A percentile compares a stretch with the other conserved stretches of the same genome.
Evolutionary conservation across 192 early-diverging fungal species (phyloP).

Genomic region (Coemansia nantahalensis): DNA sequence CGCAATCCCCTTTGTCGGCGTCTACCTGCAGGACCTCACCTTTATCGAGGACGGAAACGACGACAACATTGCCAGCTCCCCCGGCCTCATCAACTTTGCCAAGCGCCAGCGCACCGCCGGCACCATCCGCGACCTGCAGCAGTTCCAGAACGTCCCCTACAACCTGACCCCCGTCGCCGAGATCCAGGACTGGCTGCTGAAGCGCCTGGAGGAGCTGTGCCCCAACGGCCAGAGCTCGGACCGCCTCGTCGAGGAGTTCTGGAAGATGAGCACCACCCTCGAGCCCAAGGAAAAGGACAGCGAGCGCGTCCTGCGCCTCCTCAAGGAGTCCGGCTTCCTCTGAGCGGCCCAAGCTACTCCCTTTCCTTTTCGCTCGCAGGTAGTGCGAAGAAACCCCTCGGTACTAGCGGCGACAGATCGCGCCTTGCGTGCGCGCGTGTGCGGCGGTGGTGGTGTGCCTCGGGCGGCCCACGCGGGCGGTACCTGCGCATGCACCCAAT

Average conservation of each 20-base stretch:
- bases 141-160: slow-evolving; percentile 84
- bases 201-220: slow-evolving; percentile 64
- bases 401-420: no score
- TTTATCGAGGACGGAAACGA: slow-evolving; percentile 90
- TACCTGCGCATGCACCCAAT: no score
- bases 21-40: slow-evolving; percentile 84
- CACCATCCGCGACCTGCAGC: slow-evolving; percentile 83
- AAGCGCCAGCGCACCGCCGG: slow-evolving; percentile 86
- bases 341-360: slow-evolving; percentile 23
- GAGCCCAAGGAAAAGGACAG: slow-evolving; percentile 87
- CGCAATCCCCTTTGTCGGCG: slow-evolving; percentile 79
- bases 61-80: slow-evolving; percentile 61
- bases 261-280: slow-evolving; percentile 70
- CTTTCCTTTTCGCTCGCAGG: no score
- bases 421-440: no score
- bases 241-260: slow-evolving; percentile 65
- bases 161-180: slow-evolving; percentile 73
- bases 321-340: slow-evolving; percentile 77
- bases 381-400: no score
- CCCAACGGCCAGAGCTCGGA: slow-evolving; percentile 59
- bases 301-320: slow-evolving; percentile 72
- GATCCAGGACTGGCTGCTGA: slow-evolving; percentile 75
- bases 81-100: slow-evolving; percentile 83
- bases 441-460: no score
- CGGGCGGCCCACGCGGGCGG: no score